phyloP scores from a whole-genome alignment of 345 rosid genomes.

The Xanthoceras sorbifolium region DNA sequence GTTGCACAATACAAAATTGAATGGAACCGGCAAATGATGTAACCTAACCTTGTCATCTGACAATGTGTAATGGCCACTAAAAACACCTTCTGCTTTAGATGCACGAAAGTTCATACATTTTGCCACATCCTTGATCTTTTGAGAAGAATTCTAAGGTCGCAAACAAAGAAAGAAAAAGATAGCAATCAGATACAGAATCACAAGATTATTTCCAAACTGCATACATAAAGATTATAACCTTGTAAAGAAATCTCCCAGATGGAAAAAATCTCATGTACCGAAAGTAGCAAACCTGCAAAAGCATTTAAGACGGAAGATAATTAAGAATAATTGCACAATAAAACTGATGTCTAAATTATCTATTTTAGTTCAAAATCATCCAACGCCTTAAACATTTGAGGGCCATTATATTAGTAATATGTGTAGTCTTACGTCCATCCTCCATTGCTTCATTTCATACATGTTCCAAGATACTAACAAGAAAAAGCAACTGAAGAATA shows the following conservation, averaged over 20 bases:
- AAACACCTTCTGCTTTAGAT: slow-evolving; percentile 68
- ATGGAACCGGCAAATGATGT: neutral
- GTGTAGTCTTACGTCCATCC: neutral
- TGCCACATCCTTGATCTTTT: slow-evolving; percentile 80
- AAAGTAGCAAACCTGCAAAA: slow-evolving; percentile 81
- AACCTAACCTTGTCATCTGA: slow-evolving; percentile 72
- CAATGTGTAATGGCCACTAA: slow-evolving; percentile 71
- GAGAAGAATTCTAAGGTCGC: slow-evolving; percentile 70
- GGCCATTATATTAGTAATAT: neutral
- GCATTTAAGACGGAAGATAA: slow-evolving; percentile 1
- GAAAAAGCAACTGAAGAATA: neutral
- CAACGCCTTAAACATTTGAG: neutral
- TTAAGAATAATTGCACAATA: slow-evolving; percentile 8
- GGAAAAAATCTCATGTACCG: slow-evolving; percentile 88
- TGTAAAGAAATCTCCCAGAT: slow-evolving; percentile 92
- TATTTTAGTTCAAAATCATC: neutral
- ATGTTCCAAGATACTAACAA: neutral
- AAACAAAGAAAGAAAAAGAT: slow-evolving; percentile 8
- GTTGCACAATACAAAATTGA: neutral
- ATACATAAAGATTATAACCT: slow-evolving; percentile 45
- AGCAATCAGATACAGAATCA: slow-evolving; percentile 21
- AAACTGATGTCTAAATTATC: neutral
- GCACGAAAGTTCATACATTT: slow-evolving; percentile 81
- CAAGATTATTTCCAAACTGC: neutral
- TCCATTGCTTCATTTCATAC: neutral